Percentiles rank a stretch among this genome's conserved stretches.
These are phyloP conservation scores for Septoria linicola DNA, from an alignment of 2,329 filamentous ascomycete species.

Conservation along the genomic window DNA sequence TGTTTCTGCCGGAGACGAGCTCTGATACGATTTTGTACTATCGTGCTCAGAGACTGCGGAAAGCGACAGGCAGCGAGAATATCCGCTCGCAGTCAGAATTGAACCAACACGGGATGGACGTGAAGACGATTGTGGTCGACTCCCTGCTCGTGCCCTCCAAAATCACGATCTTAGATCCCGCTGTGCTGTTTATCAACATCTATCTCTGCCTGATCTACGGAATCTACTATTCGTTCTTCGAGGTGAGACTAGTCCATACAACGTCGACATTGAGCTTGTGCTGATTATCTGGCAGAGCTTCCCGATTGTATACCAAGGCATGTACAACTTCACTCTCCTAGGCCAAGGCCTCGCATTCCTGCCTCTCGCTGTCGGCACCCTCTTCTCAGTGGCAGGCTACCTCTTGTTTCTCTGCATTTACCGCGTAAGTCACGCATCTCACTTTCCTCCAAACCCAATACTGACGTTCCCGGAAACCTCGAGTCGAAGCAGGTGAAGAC, in stretches of 20 bases:
- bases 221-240: slow-evolving; percentile 63
- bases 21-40: slow-evolving; percentile 40
- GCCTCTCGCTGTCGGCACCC: slow-evolving; percentile 29
- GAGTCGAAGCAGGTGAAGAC: slow-evolving; percentile 24
- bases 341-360: slow-evolving; percentile 8
- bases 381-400: slow-evolving; percentile 26
- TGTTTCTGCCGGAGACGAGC: slow-evolving; percentile 61
- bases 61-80: slow-evolving; percentile 40
- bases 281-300: no score
- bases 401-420: slow-evolving; percentile 17
- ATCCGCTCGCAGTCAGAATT: slow-evolving; percentile 43
- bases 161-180: slow-evolving; percentile 48
- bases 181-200: slow-evolving; percentile 53
- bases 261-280: no score
- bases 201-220: slow-evolving; percentile 57
- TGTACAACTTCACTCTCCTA: slow-evolving; percentile 58
- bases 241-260: no score
- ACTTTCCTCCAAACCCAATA: background rate
- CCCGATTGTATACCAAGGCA: slow-evolving; percentile 60
- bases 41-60: slow-evolving; percentile 41
- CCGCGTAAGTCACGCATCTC: slow-evolving; percentile 27
- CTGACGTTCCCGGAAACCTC: background rate
- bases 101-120: slow-evolving; percentile 42
- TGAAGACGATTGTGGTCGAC: slow-evolving; percentile 46
- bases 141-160: slow-evolving; percentile 62